Percentiles rank a stretch among this genome's conserved stretches.
These are phyloP conservation scores for Inosperma sp. DNA, from an alignment of 768 basidiomycete species.

Conservation along the genomic window DNA sequence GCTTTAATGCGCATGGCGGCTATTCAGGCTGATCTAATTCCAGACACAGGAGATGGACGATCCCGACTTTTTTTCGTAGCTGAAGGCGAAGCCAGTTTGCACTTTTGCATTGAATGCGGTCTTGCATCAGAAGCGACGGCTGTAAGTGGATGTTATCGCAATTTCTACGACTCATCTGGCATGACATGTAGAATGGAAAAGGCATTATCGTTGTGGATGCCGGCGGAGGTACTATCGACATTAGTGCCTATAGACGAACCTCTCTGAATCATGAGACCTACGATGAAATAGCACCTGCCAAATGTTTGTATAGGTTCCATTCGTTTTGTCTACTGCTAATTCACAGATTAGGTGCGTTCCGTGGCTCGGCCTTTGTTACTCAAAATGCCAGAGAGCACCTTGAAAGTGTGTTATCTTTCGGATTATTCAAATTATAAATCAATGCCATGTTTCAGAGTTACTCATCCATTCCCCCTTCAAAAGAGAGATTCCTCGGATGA, in stretches of 20 bases:
- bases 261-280: slow-evolving; percentile 35
- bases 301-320: slow-evolving; percentile 30
- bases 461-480: not conserved
- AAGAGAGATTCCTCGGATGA: not conserved
- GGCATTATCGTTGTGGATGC: no score
- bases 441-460: no score
- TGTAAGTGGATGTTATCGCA: slow-evolving; percentile 10
- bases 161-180: not conserved
- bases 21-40: slow-evolving; percentile 48
- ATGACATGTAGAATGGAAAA: slow-evolving; percentile 31
- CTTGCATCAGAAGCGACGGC: slow-evolving; percentile 32
- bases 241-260: no score
- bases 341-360: slow-evolving; percentile 43
- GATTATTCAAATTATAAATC: slow-evolving; percentile 21
- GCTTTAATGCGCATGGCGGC: no score
- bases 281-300: slow-evolving; percentile 43
- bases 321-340: not conserved
- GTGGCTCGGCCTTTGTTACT: slow-evolving; percentile 46
- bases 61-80: no score
- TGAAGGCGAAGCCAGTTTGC: no score
- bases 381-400: slow-evolving; percentile 34
- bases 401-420: slow-evolving; percentile 26
- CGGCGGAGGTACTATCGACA: no score
- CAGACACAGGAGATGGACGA: slow-evolving; percentile 33
- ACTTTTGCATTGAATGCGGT: no score